Percentiles rank a stretch among this genome's conserved stretches.
phyloP scores from a whole-genome alignment of 768 basidiomycete genomes.

The Suillus fuscotomentosus region DNA sequence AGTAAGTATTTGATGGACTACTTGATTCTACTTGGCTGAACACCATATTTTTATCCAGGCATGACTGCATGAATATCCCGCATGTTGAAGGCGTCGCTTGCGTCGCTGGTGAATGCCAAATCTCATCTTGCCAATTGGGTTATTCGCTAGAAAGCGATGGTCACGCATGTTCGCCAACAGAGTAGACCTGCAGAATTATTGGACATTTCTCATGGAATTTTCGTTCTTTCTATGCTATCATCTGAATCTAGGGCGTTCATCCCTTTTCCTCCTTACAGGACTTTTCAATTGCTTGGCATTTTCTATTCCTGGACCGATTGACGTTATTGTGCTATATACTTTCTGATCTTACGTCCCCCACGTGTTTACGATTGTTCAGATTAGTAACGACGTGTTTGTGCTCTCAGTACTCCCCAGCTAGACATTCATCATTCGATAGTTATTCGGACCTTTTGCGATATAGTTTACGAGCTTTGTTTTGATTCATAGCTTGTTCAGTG shows the following conservation, averaged over 20 bases:
- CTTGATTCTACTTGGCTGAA: not conserved
- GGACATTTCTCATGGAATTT: not conserved
- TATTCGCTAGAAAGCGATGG: slow-evolving; percentile 16
- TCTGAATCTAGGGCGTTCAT: not conserved
- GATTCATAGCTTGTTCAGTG: too few species aligned
- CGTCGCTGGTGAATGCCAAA: slow-evolving; percentile 22
- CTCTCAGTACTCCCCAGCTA: too few species aligned
- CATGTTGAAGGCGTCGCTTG: slow-evolving; percentile 26
- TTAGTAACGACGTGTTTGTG: not conserved
- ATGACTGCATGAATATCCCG: slow-evolving; percentile 27
- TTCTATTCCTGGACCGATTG: not conserved
- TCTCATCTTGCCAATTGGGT: slow-evolving; percentile 26
- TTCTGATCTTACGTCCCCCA: not conserved
- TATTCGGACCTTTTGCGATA: too few species aligned
- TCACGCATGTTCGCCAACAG: slow-evolving; percentile 15
- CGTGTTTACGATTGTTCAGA: not conserved
- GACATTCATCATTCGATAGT: too few species aligned
- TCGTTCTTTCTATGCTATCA: not conserved
- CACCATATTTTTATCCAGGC: slow-evolving; percentile 10
- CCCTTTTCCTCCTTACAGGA: not conserved
- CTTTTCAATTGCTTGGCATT: not conserved
- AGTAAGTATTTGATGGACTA: not conserved
- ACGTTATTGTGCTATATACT: not conserved
- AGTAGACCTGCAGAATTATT: slow-evolving; percentile 2
- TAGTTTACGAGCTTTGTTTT: too few species aligned